Evolutionary conservation across 108 stramenopile genomes (phyloP), one percentile per base, ranked within the genome.

Genomic region (Asterionellopsis glacialis): DNA sequence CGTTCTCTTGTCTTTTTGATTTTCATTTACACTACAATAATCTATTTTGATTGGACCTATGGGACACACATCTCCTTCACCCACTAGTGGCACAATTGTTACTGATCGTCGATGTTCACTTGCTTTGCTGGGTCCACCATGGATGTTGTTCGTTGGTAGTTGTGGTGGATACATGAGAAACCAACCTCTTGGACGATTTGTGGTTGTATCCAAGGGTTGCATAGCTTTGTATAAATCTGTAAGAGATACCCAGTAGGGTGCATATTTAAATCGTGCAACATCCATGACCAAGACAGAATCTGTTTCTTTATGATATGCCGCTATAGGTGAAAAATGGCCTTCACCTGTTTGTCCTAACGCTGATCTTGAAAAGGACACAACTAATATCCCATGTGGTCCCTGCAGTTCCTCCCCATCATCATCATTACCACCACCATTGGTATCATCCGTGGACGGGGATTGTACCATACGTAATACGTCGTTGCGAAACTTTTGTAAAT

Each of bases 291-390:
- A 70, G 2, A 87, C 85, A 2, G 68, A 69, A 67, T 92, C 91
- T 14, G 91, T 72, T 15, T 45, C 64, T 12, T 63, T 45, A 61
- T 87, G 80, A 66, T 89, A 92, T 0, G 87, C 91, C 0, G 87
- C 86, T 51, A 98, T 66, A 11, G 97, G 97, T 19, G 93, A 94
- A 80, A 96, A 98, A 70, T 98, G 97, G 7, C 95, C 95, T 45
- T 78, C 76, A 22, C 97, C 97, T 13, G 97, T 98, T 81, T 98
- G 95, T 26, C 71, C 61, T 16, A 98, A 69, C 45, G 68, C 53
- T 15, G 63, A 40, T 44, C 96, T 68, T 12, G 79, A 60, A 75
- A 90, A 98, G 11, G 87, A 87, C 27, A 79, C 74, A 6, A 79
- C 83, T 76, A 27, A 66, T 61, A 64, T 75, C 86, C 28, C 85